These are phyloP conservation scores for Globisporangium nagaii DNA, from an alignment of 352 stramenopile species.

Conservation along the genomic window DNA sequence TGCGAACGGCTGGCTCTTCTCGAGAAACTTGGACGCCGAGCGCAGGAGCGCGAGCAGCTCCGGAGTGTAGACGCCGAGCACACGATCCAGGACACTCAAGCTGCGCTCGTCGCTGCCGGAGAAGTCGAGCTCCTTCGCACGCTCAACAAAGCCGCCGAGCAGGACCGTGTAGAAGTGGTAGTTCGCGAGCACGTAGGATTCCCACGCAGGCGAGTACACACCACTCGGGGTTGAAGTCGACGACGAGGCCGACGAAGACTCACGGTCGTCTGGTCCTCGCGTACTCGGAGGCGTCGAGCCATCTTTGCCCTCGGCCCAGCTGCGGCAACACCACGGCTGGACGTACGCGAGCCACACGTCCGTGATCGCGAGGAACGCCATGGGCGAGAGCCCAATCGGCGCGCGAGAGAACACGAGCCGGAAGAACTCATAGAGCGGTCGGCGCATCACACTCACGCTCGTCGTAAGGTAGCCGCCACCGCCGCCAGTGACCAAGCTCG, in stretches of 20 bases:
- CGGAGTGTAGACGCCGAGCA: conserved; percentile 61
- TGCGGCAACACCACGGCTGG: conserved; percentile 74
- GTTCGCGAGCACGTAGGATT: conserved; percentile 82
- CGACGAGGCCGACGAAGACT: too few species aligned
- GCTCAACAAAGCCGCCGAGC: conserved; percentile 72
- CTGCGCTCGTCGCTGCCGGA: conserved; percentile 55
- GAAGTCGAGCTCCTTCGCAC: conserved; percentile 82
- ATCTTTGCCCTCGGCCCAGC: conserved; percentile 40
- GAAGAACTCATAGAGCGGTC: conserved; percentile 80
- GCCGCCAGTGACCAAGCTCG: conserved; percentile 25
- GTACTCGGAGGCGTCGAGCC: conserved; percentile 1
- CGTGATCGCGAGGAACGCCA: conserved; percentile 74
- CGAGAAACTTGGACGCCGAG: conserved; percentile 48
- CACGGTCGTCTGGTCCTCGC: not conserved
- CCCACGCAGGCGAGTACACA: conserved; percentile 57
- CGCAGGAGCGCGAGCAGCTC: conserved; percentile 65
- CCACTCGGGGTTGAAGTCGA: conserved; percentile 7
- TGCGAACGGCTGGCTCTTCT: conserved; percentile 66
- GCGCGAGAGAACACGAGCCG: conserved; percentile 78
- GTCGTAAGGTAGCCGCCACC: conserved; percentile 64
- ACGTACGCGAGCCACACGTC: conserved; percentile 87
- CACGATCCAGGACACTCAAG: conserved; percentile 58
- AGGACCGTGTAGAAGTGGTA: conserved; percentile 87
- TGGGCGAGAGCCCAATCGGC: conserved; percentile 69
- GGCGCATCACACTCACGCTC: conserved; percentile 62